These are phyloP conservation scores for Ganoderma boninense DNA, from an alignment of 1,284 basidiomycete genomes.

Conservation along the genomic window DNA sequence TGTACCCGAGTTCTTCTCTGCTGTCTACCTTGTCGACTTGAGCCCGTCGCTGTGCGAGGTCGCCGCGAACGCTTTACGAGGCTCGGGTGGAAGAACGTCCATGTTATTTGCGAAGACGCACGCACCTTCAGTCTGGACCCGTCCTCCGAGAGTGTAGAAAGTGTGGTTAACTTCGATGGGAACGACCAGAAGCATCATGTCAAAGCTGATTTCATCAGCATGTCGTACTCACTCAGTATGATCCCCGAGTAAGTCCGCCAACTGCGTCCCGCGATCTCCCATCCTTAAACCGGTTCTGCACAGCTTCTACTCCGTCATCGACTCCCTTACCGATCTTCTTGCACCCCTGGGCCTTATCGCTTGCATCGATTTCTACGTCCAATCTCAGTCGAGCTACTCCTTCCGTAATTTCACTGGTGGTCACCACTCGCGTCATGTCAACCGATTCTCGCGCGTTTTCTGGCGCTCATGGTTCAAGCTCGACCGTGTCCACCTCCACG, in stretches of 20 bases:
- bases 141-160: conserved; percentile 6
- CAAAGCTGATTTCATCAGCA: conserved; percentile 32
- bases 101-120: conserved; percentile 33
- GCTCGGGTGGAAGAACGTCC: conserved; percentile 33
- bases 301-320: conserved; percentile 36
- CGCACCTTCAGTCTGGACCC: conserved; percentile 28
- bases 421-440: conserved; percentile 33
- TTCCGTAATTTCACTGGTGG: conserved; percentile 35
- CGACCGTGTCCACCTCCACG: conserved; percentile 34
- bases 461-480: conserved; percentile 36
- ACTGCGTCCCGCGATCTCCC: background rate
- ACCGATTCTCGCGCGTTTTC: conserved; percentile 32
- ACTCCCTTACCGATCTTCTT: conserved; percentile 32
- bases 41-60: conserved; percentile 33
- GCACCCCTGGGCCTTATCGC: conserved; percentile 30
- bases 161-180: background rate
- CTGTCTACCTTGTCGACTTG: conserved; percentile 33
- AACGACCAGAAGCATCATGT: conserved; percentile 13
- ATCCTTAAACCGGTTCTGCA: background rate
- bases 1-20: conserved; percentile 31
- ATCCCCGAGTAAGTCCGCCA: conserved; percentile 31
- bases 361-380: conserved; percentile 36
- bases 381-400: conserved; percentile 32
- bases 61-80: conserved; percentile 28
- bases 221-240: conserved; percentile 36